Conservation (phyloP, 2,329 filamentous ascomycete genomes). For the Leptographium radiaticola region DNA sequence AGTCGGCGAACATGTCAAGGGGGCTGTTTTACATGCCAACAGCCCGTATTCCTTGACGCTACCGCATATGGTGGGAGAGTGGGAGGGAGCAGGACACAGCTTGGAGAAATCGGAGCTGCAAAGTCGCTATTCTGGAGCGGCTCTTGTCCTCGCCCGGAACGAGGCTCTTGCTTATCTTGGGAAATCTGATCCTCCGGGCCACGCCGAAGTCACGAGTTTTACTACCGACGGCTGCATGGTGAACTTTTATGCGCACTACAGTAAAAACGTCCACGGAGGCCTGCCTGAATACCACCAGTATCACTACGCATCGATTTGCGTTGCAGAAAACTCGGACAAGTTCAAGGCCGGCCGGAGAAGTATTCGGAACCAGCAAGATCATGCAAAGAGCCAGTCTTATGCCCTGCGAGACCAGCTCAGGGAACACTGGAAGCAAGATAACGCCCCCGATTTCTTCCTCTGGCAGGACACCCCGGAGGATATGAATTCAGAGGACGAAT, state of each 20-base stretch:
- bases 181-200: constrained; percentile 8
- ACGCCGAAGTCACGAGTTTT: constrained; percentile 15
- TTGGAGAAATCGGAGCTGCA: constrained; percentile 11
- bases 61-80: constrained; percentile 17
- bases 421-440: too few relatives aligned
- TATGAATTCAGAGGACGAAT: too few relatives aligned
- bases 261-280: constrained; percentile 7
- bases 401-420: too few relatives aligned
- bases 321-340: too few relatives aligned
- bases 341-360: too few relatives aligned
- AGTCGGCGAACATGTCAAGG: not conserved
- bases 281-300: constrained; percentile 3
- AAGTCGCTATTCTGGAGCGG: constrained; percentile 15
- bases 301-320: not conserved
- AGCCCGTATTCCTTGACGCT: constrained; percentile 13
- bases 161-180: constrained; percentile 13
- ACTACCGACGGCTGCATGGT: constrained; percentile 14
- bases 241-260: constrained; percentile 17
- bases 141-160: constrained; percentile 16
- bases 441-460: too few relatives aligned
- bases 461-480: too few relatives aligned
- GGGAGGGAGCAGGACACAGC: constrained; percentile 8
- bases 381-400: too few relatives aligned
- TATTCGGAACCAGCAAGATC: too few relatives aligned
- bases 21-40: constrained; percentile 12